Evolutionary conservation across 2,329 filamentous ascomycete genomes (phyloP), one percentile per base, ranked within the genome.

Genomic region (Fusarium sp.): DNA sequence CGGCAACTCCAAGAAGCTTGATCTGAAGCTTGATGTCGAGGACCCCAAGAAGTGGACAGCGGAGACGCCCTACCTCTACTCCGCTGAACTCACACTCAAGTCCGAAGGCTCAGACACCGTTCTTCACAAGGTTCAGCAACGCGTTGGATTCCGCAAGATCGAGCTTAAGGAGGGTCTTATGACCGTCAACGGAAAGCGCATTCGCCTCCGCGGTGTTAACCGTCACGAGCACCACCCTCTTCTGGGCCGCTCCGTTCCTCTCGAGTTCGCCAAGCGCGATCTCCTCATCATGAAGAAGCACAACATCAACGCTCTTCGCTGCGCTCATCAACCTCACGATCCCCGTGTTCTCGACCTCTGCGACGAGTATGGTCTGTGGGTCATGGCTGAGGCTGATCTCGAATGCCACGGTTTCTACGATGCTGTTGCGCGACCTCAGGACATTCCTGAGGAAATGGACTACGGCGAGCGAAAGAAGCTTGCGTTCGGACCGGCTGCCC

Each of bases 291-390:
- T 93, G 90, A 93, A 93, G 77, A 81, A 79, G 9, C 86, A 91
- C 81, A 92, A 92, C 72, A 85, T 93, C 79, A 93, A 93, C 68
- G 88, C 91, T 1, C 83, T 93, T 7, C 88, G 91, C 0, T 90
- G 87, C 54, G 90, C 87, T 3, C 91, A 93, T 74, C 90, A 93
- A 65, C 88, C 90, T 0, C 89, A 87, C n/a, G 85, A 91, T 69
- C 85, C 87, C 2, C 80, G 82, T 4, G 74, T 92, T 3, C 87
- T 88, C 32, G 87, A 88, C 53, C 78, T 91, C 2, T 86, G 87
- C 8, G 88, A 91, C 68, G 88, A 91, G 75, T 82, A 91, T n/a
- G 90, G 90, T 0, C 80, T 91, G 13, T 91, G 88, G 86, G 85
- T 86, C 4, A 83, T 86, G 67, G 83, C 83, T 48, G 84, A 86